phyloP scores from a whole-genome alignment of 345 rosid species.

The Citrus inodora region DNA sequence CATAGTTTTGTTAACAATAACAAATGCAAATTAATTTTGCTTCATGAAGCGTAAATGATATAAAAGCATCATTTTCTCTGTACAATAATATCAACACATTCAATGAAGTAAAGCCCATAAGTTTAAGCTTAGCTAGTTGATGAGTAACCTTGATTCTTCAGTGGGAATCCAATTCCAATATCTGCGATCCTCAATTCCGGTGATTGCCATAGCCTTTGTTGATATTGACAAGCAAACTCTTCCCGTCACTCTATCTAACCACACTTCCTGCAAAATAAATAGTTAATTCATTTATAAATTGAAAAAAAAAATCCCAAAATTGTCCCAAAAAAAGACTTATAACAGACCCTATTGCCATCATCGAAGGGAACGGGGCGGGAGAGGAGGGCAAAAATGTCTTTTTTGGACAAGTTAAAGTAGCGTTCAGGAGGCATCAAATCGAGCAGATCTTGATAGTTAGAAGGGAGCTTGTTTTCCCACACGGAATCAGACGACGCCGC shows the following conservation, averaged over 20 bases:
- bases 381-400: constrained; percentile 80
- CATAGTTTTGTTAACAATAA: neutral
- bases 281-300: constrained; percentile 2
- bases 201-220: constrained; percentile 85
- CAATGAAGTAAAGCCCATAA: constrained; percentile 6
- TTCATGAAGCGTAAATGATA: neutral
- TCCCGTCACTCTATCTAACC: constrained; percentile 92
- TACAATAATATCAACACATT: neutral
- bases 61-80: neutral
- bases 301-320: neutral
- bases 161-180: constrained; percentile 95
- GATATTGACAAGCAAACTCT: constrained; percentile 83
- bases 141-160: constrained; percentile 81
- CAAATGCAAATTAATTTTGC: neutral
- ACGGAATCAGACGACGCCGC: constrained; percentile 94
- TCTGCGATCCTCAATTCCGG: constrained; percentile 91
- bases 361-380: constrained; percentile 74
- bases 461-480: constrained; percentile 83
- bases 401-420: constrained; percentile 56
- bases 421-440: constrained; percentile 77
- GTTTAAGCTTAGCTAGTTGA: neutral
- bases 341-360: constrained; percentile 63
- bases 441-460: constrained; percentile 78
- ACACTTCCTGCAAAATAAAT: constrained; percentile 55
- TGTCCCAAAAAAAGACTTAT: neutral